Base-by-base conservation (phyloP, 768 basidiomycete species). In the Mycena metata region DNA sequence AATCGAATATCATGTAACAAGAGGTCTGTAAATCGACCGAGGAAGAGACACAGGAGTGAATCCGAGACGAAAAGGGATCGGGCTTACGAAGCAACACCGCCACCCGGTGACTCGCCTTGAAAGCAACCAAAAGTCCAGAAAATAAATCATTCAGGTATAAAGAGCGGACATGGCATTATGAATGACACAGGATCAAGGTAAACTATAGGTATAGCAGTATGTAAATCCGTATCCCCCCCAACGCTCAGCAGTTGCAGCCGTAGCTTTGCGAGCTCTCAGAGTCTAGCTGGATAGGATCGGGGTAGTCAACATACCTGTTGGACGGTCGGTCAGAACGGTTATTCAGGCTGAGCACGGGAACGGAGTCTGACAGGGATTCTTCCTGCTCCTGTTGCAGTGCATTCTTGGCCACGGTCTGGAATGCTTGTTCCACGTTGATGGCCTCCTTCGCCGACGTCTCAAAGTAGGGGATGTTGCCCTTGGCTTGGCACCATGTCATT, bases 361-460 rank as follows among this genome's bases (percentile, higher is more conserved):
- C 69, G 26, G 54, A 49, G 59, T 74, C 93, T 76, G 72, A 98
- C 96, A 98, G 80, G 78, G 97, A 96, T 69, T 96, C 95, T 78
- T 99, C 98, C 55, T 94, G 91, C 79, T 99, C 98, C 82, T 99
- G 97, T 78, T 96, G 95, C 72, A 99, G 82, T 13, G 98, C 98
- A 79, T 98, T 99, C 93, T 97, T 97, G n/a, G 97, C 97, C 63
- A 99, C 96, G 2, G 96, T 98, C 81, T 98, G 96, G 90, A 99
- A 99, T 5, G 97, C 98, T 79, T 99, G 97, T 79, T 99, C 98
- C 61, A 99, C 98, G 76, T 99, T 99, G 86, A 99, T 98, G 13
- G 98, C 97, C 81, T 99, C 98, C 83, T 99, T 99, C 45, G 98
- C 98, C 11, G 98, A 99, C 7, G 98, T 99, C 84, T 99, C 98